phyloP scores from a whole-genome alignment of 257 asterid species.

The Capsicum rhomboideum region DNA sequence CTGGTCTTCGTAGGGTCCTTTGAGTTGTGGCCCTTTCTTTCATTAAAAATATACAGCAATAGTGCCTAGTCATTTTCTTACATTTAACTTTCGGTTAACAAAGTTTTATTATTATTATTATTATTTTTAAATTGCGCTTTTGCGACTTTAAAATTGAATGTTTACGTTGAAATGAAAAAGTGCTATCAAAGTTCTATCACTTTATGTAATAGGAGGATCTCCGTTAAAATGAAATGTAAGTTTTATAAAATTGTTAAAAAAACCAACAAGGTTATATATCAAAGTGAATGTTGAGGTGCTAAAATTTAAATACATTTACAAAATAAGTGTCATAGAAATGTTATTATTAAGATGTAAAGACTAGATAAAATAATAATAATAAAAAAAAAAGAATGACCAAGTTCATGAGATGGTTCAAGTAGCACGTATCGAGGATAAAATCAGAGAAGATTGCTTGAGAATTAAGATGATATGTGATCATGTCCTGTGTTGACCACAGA shows the following conservation, averaged over 20 bases:
- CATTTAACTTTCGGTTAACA: neutral
- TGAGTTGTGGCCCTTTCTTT: neutral
- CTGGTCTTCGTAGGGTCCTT: conserved; percentile 25
- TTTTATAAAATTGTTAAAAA: too few relatives aligned
- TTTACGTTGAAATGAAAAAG: neutral
- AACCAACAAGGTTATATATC: too few relatives aligned
- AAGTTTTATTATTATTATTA: neutral
- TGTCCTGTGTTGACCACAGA: neutral
- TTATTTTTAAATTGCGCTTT: too few relatives aligned
- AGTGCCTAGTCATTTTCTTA: neutral
- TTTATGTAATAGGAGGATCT: too few relatives aligned
- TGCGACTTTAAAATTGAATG: neutral
- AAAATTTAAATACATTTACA: too few relatives aligned
- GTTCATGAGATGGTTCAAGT: neutral
- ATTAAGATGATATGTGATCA: neutral
- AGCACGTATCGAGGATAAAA: neutral
- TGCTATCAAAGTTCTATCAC: neutral
- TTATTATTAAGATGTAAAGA: neutral
- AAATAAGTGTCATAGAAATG: neutral
- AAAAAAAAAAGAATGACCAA: neutral
- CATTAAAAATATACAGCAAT: neutral
- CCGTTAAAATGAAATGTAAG: too few relatives aligned
- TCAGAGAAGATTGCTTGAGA: neutral
- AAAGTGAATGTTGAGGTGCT: too few relatives aligned
- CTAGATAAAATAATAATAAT: neutral